Evolutionary conservation across 768 basidiomycete genomes (phyloP).

Genomic region (Tricholoma matsutake): DNA sequence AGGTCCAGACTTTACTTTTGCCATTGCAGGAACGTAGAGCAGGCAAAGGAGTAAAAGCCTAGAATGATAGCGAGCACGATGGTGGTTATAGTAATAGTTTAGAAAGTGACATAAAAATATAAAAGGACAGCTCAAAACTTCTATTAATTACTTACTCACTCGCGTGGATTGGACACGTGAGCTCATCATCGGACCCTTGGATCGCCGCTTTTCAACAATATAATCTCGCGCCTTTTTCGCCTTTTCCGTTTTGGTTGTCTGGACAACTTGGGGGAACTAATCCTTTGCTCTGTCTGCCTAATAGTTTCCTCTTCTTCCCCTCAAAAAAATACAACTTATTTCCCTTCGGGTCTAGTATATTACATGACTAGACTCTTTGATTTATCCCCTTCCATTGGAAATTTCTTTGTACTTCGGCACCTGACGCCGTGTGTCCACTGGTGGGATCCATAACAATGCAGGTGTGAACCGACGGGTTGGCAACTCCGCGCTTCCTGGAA

Average conservation of each 20-base stretch:
- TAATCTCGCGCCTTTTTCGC: slow-evolving; percentile 4
- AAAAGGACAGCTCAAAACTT: slow-evolving; percentile 18
- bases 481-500: slow-evolving; percentile 23
- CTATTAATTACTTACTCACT: slow-evolving; percentile 14
- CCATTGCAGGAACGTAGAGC: slow-evolving; percentile 32
- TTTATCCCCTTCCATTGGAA: slow-evolving; percentile 14
- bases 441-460: neutral
- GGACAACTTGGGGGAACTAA: too few relatives aligned
- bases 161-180: slow-evolving; percentile 21
- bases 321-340: too few relatives aligned
- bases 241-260: slow-evolving; percentile 7
- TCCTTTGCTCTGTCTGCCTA: too few relatives aligned
- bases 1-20: slow-evolving; percentile 32
- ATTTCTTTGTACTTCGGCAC: slow-evolving; percentile 19
- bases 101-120: slow-evolving; percentile 21
- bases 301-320: too few relatives aligned
- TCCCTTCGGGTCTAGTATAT: neutral
- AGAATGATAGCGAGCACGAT: slow-evolving; percentile 14
- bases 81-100: slow-evolving; percentile 11
- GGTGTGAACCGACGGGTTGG: slow-evolving; percentile 11
- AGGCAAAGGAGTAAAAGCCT: slow-evolving; percentile 21
- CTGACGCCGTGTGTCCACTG: neutral
- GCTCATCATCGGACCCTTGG: slow-evolving; percentile 16
- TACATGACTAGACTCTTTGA: slow-evolving; percentile 6
- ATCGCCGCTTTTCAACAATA: slow-evolving; percentile 6